Conservation (phyloP, 805 yeast species). For the Zygosaccharomyces siamensis region DNA sequence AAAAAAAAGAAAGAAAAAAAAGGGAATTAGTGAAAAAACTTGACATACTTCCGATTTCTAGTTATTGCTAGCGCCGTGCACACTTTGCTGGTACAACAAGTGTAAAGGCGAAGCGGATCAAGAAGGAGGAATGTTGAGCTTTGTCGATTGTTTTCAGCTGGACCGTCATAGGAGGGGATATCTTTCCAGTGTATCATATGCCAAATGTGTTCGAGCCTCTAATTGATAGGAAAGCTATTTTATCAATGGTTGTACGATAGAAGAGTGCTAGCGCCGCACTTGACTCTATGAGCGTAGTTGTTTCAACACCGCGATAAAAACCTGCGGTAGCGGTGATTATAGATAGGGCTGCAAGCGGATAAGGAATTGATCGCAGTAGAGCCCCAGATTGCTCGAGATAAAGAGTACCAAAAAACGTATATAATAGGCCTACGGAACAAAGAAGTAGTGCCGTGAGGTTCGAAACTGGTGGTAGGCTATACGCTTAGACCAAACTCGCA, state of each 20-base stretch:
- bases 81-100: neutral
- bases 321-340: neutral
- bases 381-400: neutral
- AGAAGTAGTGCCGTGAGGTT: no score
- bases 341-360: no score
- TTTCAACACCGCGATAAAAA: neutral
- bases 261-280: neutral
- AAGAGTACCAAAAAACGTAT: neutral
- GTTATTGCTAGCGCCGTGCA: constrained; percentile 1
- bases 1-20: no score
- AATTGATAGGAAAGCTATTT: neutral
- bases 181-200: neutral
- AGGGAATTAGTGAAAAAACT: neutral
- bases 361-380: no score
- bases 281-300: neutral
- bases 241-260: neutral
- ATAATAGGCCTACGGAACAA: neutral
- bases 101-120: no score
- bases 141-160: no score
- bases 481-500: no score
- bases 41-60: no score
- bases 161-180: neutral
- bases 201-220: neutral
- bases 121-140: no score
- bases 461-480: no score